A percentile compares a stretch with the other conserved stretches of the same genome.
Conservation (phyloP, 306 rosid genomes). For the Prunus persica region DNA sequence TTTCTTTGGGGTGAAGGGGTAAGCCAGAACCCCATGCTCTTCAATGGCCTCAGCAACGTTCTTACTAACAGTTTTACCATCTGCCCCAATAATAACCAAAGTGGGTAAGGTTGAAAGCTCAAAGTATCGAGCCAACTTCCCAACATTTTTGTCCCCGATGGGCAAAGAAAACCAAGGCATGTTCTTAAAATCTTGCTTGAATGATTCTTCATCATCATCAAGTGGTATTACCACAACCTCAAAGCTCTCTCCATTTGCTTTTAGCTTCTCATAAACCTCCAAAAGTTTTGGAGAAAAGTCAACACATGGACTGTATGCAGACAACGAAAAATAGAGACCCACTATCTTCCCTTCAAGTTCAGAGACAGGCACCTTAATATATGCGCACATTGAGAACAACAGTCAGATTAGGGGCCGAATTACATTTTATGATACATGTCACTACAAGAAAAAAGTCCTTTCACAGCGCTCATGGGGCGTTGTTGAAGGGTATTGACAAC, state of each 20-base stretch:
- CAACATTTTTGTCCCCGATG: conserved; percentile 40
- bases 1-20: conserved; percentile 71
- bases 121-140: conserved; percentile 45
- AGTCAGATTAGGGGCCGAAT: conserved; percentile 15
- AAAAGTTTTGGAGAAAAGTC: conserved; percentile 47
- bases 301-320: conserved; percentile 14
- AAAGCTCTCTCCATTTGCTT: conserved; percentile 49
- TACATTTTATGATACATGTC: not conserved
- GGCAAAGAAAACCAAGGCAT: conserved; percentile 72
- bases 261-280: conserved; percentile 53
- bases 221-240: conserved; percentile 59
- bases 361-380: conserved; percentile 47
- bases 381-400: conserved; percentile 5
- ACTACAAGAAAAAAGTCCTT: too few species aligned
- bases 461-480: too few species aligned
- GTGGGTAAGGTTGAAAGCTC: conserved; percentile 56
- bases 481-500: too few species aligned
- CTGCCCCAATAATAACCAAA: conserved; percentile 61
- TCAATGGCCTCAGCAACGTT: conserved; percentile 53
- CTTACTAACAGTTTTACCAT: conserved; percentile 56
- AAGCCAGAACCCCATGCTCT: conserved; percentile 58
- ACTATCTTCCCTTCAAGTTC: conserved; percentile 67
- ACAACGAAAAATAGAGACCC: conserved; percentile 53
- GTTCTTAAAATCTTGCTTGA: conserved; percentile 32
- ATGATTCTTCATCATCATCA: conserved; percentile 50